A percentile compares a stretch with the other conserved stretches of the same genome.
Conservation (phyloP, 805 yeast genomes). For the Clavispora carvajalis region DNA sequence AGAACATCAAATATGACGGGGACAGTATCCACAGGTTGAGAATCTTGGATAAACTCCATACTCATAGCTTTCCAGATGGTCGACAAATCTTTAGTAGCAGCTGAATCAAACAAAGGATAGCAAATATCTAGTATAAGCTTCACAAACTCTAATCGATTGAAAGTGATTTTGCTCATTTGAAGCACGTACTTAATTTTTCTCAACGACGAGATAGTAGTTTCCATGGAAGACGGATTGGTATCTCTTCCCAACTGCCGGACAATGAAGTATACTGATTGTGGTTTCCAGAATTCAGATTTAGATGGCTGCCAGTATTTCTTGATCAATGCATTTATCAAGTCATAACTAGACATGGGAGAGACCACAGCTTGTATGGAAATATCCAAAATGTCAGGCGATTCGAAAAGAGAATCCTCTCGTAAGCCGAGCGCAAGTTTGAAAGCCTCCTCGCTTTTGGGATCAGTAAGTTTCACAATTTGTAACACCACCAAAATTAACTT, state of each 20-base stretch:
- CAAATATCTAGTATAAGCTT: slow-evolving; percentile 16
- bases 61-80: slow-evolving; percentile 16
- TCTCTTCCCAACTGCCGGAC: slow-evolving; percentile 19
- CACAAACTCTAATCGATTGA: slow-evolving; percentile 13
- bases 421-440: neutral
- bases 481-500: slow-evolving; percentile 28
- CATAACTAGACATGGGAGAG: slow-evolving; percentile 22
- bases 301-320: slow-evolving; percentile 14
- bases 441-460: slow-evolving; percentile 27
- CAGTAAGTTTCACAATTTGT: slow-evolving; percentile 36
- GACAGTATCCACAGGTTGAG: neutral
- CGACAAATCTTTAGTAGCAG: slow-evolving; percentile 21
- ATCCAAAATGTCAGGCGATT: neutral
- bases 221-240: neutral
- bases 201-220: slow-evolving; percentile 21
- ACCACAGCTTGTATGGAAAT: slow-evolving; percentile 6
- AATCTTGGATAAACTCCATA: slow-evolving; percentile 1
- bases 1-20: neutral
- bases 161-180: slow-evolving; percentile 16
- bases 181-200: slow-evolving; percentile 36
- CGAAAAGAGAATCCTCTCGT: neutral
- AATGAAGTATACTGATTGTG: slow-evolving; percentile 32
- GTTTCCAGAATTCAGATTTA: slow-evolving; percentile 28
- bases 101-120: slow-evolving; percentile 16
- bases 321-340: slow-evolving; percentile 21